Conservation (phyloP, 768 basidiomycete genomes). For the Leccinum longicurvipes region DNA sequence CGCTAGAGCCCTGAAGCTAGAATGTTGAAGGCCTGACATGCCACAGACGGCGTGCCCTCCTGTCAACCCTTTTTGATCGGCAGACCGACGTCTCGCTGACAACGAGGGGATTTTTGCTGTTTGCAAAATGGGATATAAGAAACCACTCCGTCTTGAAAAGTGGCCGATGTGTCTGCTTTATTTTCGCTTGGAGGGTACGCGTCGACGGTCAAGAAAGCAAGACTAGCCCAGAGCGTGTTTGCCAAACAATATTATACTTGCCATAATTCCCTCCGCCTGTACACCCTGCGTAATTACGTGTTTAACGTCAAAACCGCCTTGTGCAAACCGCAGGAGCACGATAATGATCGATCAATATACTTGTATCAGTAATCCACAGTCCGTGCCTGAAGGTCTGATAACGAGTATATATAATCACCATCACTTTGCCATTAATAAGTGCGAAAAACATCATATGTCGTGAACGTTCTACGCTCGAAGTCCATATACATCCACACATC, state of each 20-base stretch:
- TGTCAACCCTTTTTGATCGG: slow-evolving; percentile 48
- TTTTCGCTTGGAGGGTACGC: background rate
- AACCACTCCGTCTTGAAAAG: slow-evolving; percentile 51
- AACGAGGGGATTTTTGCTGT: slow-evolving; percentile 43
- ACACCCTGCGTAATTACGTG: background rate
- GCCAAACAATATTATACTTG: background rate
- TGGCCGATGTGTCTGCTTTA: slow-evolving; percentile 32
- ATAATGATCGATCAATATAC: slow-evolving; percentile 8
- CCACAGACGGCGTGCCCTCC: slow-evolving; percentile 52
- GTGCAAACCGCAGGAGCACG: background rate
- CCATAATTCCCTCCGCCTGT: background rate
- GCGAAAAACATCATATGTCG: background rate
- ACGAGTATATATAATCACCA: background rate
- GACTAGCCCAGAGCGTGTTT: background rate
- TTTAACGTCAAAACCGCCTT: too few species aligned
- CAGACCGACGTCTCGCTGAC: slow-evolving; percentile 47
- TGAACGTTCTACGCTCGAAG: slow-evolving; percentile 15
- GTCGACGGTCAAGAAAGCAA: background rate
- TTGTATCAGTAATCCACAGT: background rate
- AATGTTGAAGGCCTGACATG: slow-evolving; percentile 33
- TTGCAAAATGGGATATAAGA: slow-evolving; percentile 39
- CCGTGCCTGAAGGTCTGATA: slow-evolving; percentile 2
- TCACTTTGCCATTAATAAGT: background rate
- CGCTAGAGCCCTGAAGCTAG: slow-evolving; percentile 17
- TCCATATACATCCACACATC: background rate